A percentile compares a stretch with the other conserved stretches of the same genome.
These are phyloP conservation scores for Nematodospora valgi DNA, from an alignment of 805 yeast genomes.

Conservation along the genomic window DNA sequence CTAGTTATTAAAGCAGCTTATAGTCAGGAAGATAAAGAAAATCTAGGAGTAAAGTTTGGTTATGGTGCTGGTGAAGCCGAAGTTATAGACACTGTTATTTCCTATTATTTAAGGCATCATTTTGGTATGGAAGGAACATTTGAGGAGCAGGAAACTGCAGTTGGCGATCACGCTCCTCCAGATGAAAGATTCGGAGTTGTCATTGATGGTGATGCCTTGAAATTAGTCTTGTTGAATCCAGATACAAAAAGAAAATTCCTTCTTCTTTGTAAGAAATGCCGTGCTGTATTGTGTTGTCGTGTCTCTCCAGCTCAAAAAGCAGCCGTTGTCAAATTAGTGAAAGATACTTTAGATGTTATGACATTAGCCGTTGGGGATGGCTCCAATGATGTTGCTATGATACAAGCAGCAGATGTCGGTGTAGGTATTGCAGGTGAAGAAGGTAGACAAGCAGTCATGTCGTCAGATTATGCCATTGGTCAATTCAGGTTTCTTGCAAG, in stretches of 20 bases:
- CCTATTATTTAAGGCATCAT: slow-evolving; percentile 50
- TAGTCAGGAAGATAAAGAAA: slow-evolving; percentile 22
- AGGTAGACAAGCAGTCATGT: slow-evolving; percentile 87
- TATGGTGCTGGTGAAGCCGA: slow-evolving; percentile 22
- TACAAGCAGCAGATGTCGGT: slow-evolving; percentile 84
- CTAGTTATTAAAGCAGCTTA: slow-evolving; percentile 48
- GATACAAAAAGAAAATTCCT: slow-evolving; percentile 57
- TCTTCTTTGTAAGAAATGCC: slow-evolving; percentile 73
- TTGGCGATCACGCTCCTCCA: slow-evolving; percentile 63
- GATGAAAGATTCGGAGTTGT: slow-evolving; percentile 63
- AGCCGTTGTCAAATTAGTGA: slow-evolving; percentile 76
- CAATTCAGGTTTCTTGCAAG: slow-evolving; percentile 73
- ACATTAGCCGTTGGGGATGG: slow-evolving; percentile 89
- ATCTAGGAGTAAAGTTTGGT: slow-evolving; percentile 18
- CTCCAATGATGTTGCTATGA: slow-evolving; percentile 88
- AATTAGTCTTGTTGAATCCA: slow-evolving; percentile 36
- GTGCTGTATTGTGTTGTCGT: slow-evolving; percentile 80
- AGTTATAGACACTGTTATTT: slow-evolving; percentile 46
- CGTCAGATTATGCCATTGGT: slow-evolving; percentile 82
- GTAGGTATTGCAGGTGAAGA: slow-evolving; percentile 92
- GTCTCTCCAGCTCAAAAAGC: slow-evolving; percentile 89
- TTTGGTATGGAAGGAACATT: slow-evolving; percentile 57
- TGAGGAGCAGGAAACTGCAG: slow-evolving; percentile 53
- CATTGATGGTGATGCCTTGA: slow-evolving; percentile 77
- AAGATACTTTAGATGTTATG: slow-evolving; percentile 71